Percentiles rank a stretch among this genome's conserved stretches.
Conservation (phyloP, 805 yeast genomes). For the Wickerhamiella dianesei region DNA sequence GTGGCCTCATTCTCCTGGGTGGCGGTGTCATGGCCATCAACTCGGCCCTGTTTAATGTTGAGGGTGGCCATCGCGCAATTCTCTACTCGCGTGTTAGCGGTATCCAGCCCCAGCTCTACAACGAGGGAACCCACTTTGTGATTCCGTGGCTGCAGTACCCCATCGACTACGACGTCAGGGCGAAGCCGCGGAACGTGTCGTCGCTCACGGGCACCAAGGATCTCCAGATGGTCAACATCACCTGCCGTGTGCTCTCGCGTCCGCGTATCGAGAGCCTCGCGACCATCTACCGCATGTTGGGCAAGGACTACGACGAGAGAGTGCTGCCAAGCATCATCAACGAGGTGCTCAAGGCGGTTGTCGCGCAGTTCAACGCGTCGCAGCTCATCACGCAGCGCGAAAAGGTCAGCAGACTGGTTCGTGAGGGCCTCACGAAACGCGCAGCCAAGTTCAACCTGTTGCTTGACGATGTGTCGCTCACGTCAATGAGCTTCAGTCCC, state of each 20-base stretch:
- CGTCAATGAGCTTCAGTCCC: constrained; percentile 94
- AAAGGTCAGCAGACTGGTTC: constrained; percentile 77
- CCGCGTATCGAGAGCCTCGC: constrained; percentile 75
- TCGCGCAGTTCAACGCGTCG: constrained; percentile 96
- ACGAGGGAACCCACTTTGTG: constrained; percentile 90
- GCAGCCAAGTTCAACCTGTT: constrained; percentile 77
- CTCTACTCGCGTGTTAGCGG: constrained; percentile 81
- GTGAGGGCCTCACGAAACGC: constrained; percentile 81
- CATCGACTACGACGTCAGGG: constrained; percentile 83
- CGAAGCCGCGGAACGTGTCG: constrained; percentile 92
- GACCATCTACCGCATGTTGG: constrained; percentile 77
- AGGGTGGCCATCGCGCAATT: constrained; percentile 98
- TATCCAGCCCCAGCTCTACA: constrained; percentile 64
- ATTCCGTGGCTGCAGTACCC: constrained; percentile 95
- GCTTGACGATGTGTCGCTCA: constrained; percentile 91
- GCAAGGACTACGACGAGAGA: constrained; percentile 90
- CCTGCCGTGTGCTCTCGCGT: constrained; percentile 92
- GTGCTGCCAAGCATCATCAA: constrained; percentile 96
- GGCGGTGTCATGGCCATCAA: constrained; percentile 42
- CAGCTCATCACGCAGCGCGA: constrained; percentile 99
- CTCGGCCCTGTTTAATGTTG: constrained; percentile 64
- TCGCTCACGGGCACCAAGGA: constrained; percentile 97
- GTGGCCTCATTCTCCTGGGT: constrained; percentile 45
- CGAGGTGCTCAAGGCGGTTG: constrained; percentile 91
- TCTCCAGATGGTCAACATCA: constrained; percentile 95